These are phyloP conservation scores for Pseudozyma sp. DNA, from an alignment of 1,284 basidiomycete genomes.

Conservation along the genomic window DNA sequence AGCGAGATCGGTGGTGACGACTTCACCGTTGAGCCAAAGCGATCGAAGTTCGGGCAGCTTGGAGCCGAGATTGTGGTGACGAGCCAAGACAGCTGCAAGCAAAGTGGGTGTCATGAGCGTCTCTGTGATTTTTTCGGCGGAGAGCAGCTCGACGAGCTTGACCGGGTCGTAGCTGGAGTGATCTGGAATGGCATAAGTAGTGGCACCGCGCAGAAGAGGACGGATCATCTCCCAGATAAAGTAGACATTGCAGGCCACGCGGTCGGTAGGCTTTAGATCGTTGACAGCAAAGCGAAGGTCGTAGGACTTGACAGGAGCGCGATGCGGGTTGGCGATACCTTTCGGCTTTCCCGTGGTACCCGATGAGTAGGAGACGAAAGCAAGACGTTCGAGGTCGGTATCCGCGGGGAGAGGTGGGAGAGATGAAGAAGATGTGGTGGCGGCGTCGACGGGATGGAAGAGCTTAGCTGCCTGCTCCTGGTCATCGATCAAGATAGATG, in stretches of 20 bases:
- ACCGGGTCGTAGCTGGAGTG: slow-evolving; percentile 64
- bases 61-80: slow-evolving; percentile 46
- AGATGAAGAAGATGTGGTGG: slow-evolving; percentile 4
- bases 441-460: slow-evolving; percentile 11
- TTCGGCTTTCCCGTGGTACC: slow-evolving; percentile 68
- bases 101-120: slow-evolving; percentile 68
- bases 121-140: slow-evolving; percentile 60
- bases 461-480: slow-evolving; percentile 8
- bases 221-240: slow-evolving; percentile 69
- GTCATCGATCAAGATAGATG: slow-evolving; percentile 41
- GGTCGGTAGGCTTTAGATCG: slow-evolving; percentile 58
- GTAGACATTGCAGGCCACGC: slow-evolving; percentile 68
- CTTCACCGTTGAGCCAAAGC: slow-evolving; percentile 68
- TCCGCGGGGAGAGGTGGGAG: slow-evolving; percentile 39
- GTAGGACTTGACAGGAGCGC: slow-evolving; percentile 64
- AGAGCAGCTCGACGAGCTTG: slow-evolving; percentile 60
- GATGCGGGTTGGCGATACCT: slow-evolving; percentile 67
- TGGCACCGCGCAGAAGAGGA: slow-evolving; percentile 65
- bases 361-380: slow-evolving; percentile 68
- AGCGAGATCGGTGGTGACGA: slow-evolving; percentile 65
- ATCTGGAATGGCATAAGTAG: slow-evolving; percentile 65
- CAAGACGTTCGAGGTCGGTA: slow-evolving; percentile 63
- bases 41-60: slow-evolving; percentile 60
- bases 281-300: slow-evolving; percentile 63
- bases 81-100: slow-evolving; percentile 63